Base-by-base conservation (phyloP, 1,284 basidiomycete species). In the Ceratobasidium theobromae region DNA sequence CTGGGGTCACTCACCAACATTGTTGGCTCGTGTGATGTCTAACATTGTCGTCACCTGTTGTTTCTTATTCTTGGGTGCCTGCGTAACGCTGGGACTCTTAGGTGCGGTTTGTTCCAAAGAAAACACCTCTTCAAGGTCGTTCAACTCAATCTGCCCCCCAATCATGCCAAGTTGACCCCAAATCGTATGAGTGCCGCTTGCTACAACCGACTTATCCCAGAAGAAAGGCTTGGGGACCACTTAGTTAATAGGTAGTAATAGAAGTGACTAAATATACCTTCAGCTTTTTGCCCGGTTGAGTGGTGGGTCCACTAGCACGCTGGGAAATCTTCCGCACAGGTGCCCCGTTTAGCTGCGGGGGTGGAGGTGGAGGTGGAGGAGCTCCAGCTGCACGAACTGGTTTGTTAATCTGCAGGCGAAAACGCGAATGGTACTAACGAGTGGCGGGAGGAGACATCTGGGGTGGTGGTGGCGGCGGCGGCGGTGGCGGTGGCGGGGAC, bases 21-120 rank as follows among this genome's bases (percentile, higher is more conserved):
- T 90, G 70, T 93, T 92, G 1, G 93, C 90, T n/a, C 91, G 81
- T 9, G 85, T 88, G 52, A 89, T 89, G 72, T 92, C 87, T 41
- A 95, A 76, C 32, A 94, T 75, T 0, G 90, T 91, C 0, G 85
- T 86, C 0, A 87, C 79, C 68, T 80, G 81, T 71, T 82, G 81
- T 73, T 84, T 86, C 76, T 81, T 86, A n/a, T 65, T 68, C 41
- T 65, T 65, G 66, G 28, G 40, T 65, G 48, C n/a, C 48, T 38
- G 25, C 77, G 70, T 0, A 81, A 75, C 53, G 72, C 79, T 3
- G 81, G 83, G 4, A 78, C 76, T 0, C 77, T 62, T 78, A 4
- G 77, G 73, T 18, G 79, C 73, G 5, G 73, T 70, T 53, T 76
- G 79, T 40, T 89, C 86, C 11, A 95, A 77, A 1, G 85, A 75